phyloP scores from a whole-genome alignment of 1,284 basidiomycete genomes.

The Abortiporus biennis region DNA sequence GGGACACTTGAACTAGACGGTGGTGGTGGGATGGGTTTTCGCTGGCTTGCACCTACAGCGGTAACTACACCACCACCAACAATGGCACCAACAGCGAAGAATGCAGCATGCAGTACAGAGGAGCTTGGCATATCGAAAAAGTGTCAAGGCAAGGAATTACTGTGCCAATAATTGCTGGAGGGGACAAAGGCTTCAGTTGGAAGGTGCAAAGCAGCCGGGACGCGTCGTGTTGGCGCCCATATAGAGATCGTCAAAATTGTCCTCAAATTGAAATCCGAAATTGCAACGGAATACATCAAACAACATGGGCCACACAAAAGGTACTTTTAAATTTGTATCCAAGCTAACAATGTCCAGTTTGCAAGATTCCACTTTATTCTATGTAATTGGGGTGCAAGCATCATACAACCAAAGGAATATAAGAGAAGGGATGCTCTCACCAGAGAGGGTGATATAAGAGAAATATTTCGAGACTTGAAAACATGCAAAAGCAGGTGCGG shows the following conservation, averaged over 20 bases:
- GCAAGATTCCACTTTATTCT: slow-evolving; percentile 13
- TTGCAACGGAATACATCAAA: too few relatives aligned
- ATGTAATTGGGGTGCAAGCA: slow-evolving; percentile 13
- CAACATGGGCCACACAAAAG: too few relatives aligned
- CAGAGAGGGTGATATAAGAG: neutral
- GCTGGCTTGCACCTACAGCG: slow-evolving; percentile 24
- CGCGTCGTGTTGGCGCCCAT: too few relatives aligned
- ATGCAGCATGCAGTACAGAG: slow-evolving; percentile 52
- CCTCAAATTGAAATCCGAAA: too few relatives aligned
- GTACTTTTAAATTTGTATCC: too few relatives aligned
- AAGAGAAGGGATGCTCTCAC: too few relatives aligned
- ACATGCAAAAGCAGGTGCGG: neutral
- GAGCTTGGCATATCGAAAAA: slow-evolving; percentile 32
- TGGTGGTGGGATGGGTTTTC: slow-evolving; percentile 10
- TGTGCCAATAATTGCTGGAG: too few relatives aligned
- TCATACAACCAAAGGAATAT: slow-evolving; percentile 15
- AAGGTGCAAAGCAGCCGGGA: too few relatives aligned
- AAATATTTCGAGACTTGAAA: neutral
- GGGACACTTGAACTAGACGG: neutral
- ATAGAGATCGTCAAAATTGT: too few relatives aligned
- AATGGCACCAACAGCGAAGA: slow-evolving; percentile 66
- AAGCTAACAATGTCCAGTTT: too few relatives aligned
- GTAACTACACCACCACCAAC: slow-evolving; percentile 64
- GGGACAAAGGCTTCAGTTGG: too few relatives aligned
- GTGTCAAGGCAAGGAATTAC: too few relatives aligned